Conservation (phyloP, 1,139 yeast genomes). For the Candida sojae region DNA sequence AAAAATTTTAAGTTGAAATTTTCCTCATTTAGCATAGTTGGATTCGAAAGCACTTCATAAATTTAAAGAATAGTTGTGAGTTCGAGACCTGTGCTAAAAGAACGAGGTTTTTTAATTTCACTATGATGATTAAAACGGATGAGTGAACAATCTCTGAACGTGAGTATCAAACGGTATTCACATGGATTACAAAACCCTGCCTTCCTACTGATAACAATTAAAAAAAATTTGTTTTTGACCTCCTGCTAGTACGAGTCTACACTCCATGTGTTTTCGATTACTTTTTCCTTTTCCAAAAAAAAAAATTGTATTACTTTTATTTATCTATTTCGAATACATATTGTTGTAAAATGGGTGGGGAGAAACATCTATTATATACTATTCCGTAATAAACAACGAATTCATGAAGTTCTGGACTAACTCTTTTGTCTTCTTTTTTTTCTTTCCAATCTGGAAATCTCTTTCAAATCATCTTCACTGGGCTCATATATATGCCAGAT, state of each 20-base stretch:
- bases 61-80: conserved; percentile 17
- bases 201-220: conserved; percentile 48
- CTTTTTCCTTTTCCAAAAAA: too few relatives aligned
- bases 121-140: conserved; percentile 51
- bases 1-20: neutral
- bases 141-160: conserved; percentile 57
- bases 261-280: neutral
- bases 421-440: conserved; percentile 53
- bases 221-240: neutral
- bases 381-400: neutral
- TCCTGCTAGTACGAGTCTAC: too few relatives aligned
- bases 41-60: neutral
- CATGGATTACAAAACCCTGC: conserved; percentile 54
- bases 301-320: neutral
- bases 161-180: conserved; percentile 32
- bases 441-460: conserved; percentile 72
- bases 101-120: conserved; percentile 12
- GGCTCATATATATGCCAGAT: conserved; percentile 90
- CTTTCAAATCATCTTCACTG: conserved; percentile 83
- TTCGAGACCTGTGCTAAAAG: conserved; percentile 26
- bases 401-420: conserved; percentile 3
- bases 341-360: too few relatives aligned
- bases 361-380: conserved; percentile 6
- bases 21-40: neutral
- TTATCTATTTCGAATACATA: neutral